Evolutionary conservation across 2,329 filamentous ascomycete species (phyloP), one percentile per base, ranked within the genome.

Genomic region (Penicillium expansum): DNA sequence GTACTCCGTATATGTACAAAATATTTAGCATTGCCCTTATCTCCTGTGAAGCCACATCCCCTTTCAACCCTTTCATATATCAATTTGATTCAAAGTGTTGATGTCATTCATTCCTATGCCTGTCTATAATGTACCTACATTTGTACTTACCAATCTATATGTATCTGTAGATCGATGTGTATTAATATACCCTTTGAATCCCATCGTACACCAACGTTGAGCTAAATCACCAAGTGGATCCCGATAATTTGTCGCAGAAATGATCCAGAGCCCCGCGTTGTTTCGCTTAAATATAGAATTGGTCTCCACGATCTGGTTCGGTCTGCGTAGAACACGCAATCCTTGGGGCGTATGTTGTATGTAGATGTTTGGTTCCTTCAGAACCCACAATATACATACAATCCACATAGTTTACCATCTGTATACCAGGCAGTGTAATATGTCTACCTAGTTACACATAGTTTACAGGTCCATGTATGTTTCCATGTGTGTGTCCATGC

Each of bases 251-350:
- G 43, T 52, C 43, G 33, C 54, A 59, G 44, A 43, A 37, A 29
- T 51, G 52, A 32, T 30, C 47, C 47, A 56, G 37, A 38, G 48
- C 48, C 58, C 57, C 55, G 42, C 33, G 41, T 16, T 37, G 27
- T 56, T 56, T 43, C 52, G 43, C 52, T 48, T 59, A 61, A 33
- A 51, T 61, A 59, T 61, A 61, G 58, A 52, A 56, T 24, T 18
- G 14, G 41, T 35, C 27, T 39, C 57, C 50, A 54, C 44, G 30
- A 47, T 18, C 20, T 22, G 14, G 20, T 27, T 50, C 42, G 13
- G 37, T 41, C 24, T 42, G 9, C 13, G n/a, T 47, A 27, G 9
- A 29, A 29, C 32, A 49, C n/a, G 52, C 24, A 49, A 11, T 29
- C 42, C n/a, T 48, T 24, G 27, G 51, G 50, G 16, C 30, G 10